phyloP scores from a whole-genome alignment of 257 asterid species.

The Rauvolfia tetraphylla region DNA sequence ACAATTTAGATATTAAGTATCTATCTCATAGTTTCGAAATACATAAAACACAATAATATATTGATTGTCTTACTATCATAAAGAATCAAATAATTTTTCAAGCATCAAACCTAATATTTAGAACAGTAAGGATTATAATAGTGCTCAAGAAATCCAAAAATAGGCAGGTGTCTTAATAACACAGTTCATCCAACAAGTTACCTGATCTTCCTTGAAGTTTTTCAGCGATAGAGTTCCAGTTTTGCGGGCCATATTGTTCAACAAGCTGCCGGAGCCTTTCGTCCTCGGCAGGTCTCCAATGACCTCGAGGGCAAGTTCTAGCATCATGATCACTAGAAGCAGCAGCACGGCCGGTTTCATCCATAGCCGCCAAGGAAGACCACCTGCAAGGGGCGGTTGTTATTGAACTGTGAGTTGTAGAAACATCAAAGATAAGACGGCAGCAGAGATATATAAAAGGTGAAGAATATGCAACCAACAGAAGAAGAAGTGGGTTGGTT shows the following conservation, averaged over 20 bases:
- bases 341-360: constrained; percentile 36
- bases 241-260: constrained; percentile 79
- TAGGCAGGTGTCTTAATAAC: background rate
- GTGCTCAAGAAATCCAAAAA: background rate
- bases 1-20: background rate
- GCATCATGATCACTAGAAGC: constrained; percentile 52
- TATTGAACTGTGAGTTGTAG: background rate
- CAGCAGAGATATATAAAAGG: background rate
- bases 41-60: background rate
- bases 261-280: constrained; percentile 76
- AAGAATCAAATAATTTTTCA: background rate
- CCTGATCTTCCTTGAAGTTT: constrained; percentile 98
- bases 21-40: background rate
- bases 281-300: constrained; percentile 94
- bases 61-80: no score
- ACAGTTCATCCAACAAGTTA: background rate
- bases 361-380: constrained; percentile 31
- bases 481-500: constrained; percentile 33
- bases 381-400: background rate
- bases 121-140: background rate
- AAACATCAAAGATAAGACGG: constrained; percentile 15
- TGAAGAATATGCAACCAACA: constrained; percentile 16
- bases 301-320: constrained; percentile 74
- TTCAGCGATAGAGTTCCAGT: constrained; percentile 96
- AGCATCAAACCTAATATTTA: constrained; percentile 18